Evolutionary conservation across 176 grass and related monocot genomes (phyloP).

Genomic region (Musa itinerans): DNA sequence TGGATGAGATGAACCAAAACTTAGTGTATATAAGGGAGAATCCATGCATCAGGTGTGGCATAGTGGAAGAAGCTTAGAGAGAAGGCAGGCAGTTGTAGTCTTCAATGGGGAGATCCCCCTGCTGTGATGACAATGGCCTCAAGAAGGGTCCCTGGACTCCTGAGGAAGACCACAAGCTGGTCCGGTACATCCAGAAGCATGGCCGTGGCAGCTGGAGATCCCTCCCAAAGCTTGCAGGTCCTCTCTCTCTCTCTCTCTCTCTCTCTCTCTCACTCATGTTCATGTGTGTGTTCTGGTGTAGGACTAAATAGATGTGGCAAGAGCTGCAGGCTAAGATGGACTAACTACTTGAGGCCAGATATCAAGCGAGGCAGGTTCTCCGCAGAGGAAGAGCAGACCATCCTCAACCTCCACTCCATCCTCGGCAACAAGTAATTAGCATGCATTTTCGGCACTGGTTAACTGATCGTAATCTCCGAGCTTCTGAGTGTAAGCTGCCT

Average conservation of each 20-base stretch:
- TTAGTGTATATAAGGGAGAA: no score
- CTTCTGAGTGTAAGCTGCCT: background rate
- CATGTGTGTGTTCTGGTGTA: conserved; percentile 14
- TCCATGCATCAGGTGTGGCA: no score
- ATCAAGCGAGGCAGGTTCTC: conserved; percentile 98
- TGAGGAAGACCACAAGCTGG: conserved; percentile 84
- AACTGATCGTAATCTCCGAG: background rate
- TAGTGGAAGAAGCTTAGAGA: no score
- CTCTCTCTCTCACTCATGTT: background rate
- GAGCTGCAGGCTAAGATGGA: conserved; percentile 98
- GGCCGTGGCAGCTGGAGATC: conserved; percentile 96
- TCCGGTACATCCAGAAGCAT: conserved; percentile 56
- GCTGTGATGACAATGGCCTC: conserved; percentile 75
- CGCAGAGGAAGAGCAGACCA: conserved; percentile 69
- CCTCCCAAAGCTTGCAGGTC: conserved; percentile 81
- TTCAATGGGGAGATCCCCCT: conserved; percentile 86
- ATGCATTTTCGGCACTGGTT: background rate
- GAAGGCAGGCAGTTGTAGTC: no score
- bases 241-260: conserved; percentile 5
- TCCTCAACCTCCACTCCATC: conserved; percentile 70
- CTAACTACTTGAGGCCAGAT: conserved; percentile 86
- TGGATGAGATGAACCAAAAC: no score
- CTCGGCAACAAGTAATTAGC: conserved; percentile 83
- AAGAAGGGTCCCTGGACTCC: conserved; percentile 92
- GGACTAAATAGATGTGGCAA: conserved; percentile 94